phyloP scores from a whole-genome alignment of 2,329 filamentous ascomycete species.

The Emmonsiellopsis sp. region DNA sequence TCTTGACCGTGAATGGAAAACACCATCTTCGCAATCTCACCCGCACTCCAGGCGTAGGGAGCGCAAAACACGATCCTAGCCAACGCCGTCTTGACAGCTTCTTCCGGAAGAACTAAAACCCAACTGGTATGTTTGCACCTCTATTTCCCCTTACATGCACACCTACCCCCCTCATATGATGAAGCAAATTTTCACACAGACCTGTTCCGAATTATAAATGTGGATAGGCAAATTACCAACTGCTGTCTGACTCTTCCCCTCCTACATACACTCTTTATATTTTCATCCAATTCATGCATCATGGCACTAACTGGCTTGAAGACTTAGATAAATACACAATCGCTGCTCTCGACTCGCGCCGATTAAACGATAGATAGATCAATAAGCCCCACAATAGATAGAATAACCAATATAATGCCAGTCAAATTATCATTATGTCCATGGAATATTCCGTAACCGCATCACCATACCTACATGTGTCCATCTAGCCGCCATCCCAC shows the following conservation, averaged over 20 bases:
- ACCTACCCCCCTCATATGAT: conserved; percentile 34
- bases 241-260: conserved; percentile 36
- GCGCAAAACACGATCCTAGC: conserved; percentile 60
- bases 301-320: neutral
- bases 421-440: too few species aligned
- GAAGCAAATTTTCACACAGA: conserved; percentile 48
- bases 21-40: conserved; percentile 65
- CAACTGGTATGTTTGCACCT: conserved; percentile 7
- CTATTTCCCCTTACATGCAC: conserved; percentile 2
- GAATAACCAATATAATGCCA: too few species aligned
- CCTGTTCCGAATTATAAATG: conserved; percentile 59
- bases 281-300: neutral
- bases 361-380: too few species aligned
- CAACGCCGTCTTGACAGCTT: conserved; percentile 71
- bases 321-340: neutral
- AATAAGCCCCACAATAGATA: too few species aligned
- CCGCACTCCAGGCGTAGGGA: conserved; percentile 73
- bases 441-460: too few species aligned
- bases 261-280: neutral
- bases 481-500: too few species aligned
- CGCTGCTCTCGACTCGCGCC: too few species aligned
- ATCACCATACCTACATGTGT: too few species aligned
- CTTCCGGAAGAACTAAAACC: conserved; percentile 48
- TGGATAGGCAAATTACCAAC: conserved; percentile 33
- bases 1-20: conserved; percentile 58